phyloP scores from a whole-genome alignment of 179 eudicot genomes.

The Nepenthes alata region DNA sequence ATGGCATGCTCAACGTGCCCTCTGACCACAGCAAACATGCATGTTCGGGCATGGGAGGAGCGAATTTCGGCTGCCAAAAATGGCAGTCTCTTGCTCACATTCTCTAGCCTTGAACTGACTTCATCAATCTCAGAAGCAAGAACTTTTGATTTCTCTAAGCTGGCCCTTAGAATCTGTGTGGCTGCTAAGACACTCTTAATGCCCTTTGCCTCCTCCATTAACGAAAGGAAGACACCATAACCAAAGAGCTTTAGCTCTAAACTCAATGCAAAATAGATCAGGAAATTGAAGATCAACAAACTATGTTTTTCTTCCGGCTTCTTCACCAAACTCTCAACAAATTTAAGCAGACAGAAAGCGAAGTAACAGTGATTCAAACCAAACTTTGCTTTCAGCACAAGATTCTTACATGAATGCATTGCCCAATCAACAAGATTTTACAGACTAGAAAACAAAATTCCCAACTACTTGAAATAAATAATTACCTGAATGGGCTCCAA shows the following conservation, averaged over 20 bases:
- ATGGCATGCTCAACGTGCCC: conserved; percentile 36
- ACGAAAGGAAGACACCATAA: conserved; percentile 6
- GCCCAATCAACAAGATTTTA: background rate
- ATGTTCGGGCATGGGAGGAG: conserved; percentile 16
- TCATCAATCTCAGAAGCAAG: conserved; percentile 24
- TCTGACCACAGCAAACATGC: conserved; percentile 27
- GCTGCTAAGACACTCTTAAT: conserved; percentile 38
- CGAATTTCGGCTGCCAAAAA: conserved; percentile 26
- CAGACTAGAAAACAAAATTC: too few relatives aligned
- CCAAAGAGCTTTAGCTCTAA: conserved; percentile 1
- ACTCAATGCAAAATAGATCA: conserved; percentile 2
- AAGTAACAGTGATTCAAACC: conserved; percentile 28
- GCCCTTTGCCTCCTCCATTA: conserved; percentile 13
- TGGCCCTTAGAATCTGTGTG: conserved; percentile 32
- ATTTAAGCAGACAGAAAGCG: conserved; percentile 21
- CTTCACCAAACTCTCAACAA: conserved; percentile 46
- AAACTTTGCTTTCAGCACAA: conserved; percentile 40
- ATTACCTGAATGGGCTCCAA: too few relatives aligned
- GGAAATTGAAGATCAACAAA: conserved; percentile 17
- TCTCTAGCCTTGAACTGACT: conserved; percentile 21
- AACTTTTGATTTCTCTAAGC: conserved; percentile 43
- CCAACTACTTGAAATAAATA: too few relatives aligned
- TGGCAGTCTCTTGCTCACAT: conserved; percentile 19
- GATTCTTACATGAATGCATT: conserved; percentile 29
- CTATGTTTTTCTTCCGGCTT: conserved; percentile 3